Percentiles rank a stretch among this genome's conserved stretches.
Evolutionary conservation across 768 basidiomycete genomes (phyloP).

Genomic region (Kwoniella sp.): DNA sequence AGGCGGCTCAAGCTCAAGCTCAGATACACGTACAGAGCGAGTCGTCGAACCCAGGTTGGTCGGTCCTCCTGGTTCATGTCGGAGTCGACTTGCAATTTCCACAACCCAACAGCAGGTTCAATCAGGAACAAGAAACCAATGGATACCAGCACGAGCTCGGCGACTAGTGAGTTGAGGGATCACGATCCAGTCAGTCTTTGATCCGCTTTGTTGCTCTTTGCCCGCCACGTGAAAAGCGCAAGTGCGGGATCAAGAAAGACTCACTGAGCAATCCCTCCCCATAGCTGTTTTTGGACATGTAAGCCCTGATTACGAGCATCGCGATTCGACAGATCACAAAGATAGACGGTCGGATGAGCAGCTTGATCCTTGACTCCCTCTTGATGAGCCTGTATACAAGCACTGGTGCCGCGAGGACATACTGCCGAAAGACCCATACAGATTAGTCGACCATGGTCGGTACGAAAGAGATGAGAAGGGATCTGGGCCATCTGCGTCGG

Average conservation of each 20-base stretch:
- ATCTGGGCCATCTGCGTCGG: neutral
- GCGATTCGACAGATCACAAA: constrained; percentile 24
- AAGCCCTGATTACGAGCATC: constrained; percentile 30
- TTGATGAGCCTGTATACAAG: constrained; percentile 23
- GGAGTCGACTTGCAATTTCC: constrained; percentile 23
- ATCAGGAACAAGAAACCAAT: constrained; percentile 40
- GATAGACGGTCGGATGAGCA: constrained; percentile 31
- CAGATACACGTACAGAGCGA: constrained; percentile 3
- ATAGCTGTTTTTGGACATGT: constrained; percentile 29
- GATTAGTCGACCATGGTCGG: no score
- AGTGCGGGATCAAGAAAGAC: constrained; percentile 7
- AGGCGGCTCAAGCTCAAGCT: neutral
- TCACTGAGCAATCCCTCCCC: constrained; percentile 30
- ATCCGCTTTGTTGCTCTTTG: no score
- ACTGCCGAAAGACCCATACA: constrained; percentile 20
- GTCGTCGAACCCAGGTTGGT: constrained; percentile 27
- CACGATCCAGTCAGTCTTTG: no score
- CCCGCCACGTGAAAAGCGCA: no score
- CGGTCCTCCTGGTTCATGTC: constrained; percentile 9
- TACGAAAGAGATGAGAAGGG: neutral
- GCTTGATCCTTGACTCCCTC: constrained; percentile 1
- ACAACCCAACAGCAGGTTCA: constrained; percentile 28
- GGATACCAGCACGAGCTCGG: constrained; percentile 34
- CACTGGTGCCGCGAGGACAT: constrained; percentile 13
- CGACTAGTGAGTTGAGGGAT: constrained; percentile 24